Evolutionary conservation across 371 early-diverging fungal species (phyloP).

Genomic region (Haplosporangium sp.): DNA sequence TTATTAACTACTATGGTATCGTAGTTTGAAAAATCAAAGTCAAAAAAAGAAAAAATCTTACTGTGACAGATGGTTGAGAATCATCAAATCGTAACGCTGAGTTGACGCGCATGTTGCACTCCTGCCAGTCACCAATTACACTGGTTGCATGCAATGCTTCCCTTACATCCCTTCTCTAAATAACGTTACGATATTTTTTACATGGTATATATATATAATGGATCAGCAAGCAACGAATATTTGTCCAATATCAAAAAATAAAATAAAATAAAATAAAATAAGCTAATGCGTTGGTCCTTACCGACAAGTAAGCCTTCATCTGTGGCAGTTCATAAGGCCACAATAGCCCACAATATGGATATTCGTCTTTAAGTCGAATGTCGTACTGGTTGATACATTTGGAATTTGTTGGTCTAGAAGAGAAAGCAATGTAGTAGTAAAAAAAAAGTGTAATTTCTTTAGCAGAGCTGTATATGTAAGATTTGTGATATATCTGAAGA

Average conservation of each 20-base stretch:
- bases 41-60: conserved; percentile 25
- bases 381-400: conserved; percentile 88
- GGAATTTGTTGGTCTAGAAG: not conserved
- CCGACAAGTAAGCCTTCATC: conserved; percentile 72
- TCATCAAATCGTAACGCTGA: conserved; percentile 60
- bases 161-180: conserved; percentile 66
- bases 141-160: conserved; percentile 70
- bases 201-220: too few species aligned
- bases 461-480: not conserved
- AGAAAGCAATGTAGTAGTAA: not conserved
- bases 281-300: conserved; percentile 32
- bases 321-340: conserved; percentile 82
- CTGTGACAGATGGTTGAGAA: conserved; percentile 62
- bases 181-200: not conserved
- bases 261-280: too few species aligned
- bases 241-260: too few species aligned
- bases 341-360: conserved; percentile 74
- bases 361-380: conserved; percentile 74
- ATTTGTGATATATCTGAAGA: not conserved
- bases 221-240: not conserved
- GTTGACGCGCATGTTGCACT: conserved; percentile 71
- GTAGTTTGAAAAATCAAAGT: not conserved
- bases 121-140: conserved; percentile 67
- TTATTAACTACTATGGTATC: not conserved
- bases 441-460: not conserved